Percentiles rank a stretch among this genome's conserved stretches.
Evolutionary conservation across 495 filamentous ascomycete species (phyloP).

Genomic region (Choiromyces venosus): DNA sequence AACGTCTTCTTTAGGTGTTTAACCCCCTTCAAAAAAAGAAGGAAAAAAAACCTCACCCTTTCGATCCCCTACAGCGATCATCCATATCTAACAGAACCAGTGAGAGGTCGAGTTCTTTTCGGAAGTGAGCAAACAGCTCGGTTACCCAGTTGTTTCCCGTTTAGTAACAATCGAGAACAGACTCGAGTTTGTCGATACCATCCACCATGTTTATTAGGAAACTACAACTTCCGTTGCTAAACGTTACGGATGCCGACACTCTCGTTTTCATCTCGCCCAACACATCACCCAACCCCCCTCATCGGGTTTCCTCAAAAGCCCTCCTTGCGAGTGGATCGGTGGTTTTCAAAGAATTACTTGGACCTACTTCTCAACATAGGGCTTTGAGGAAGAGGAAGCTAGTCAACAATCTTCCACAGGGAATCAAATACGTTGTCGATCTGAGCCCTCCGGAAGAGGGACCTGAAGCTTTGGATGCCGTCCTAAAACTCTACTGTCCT

Average conservation of each 20-base stretch:
- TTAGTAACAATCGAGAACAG: background rate
- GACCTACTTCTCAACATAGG: constrained; percentile 43
- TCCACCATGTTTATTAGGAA: background rate
- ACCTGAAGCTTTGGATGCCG: constrained; percentile 50
- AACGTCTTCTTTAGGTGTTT: background rate
- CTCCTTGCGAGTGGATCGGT: constrained; percentile 43
- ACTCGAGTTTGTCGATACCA: background rate
- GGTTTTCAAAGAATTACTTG: constrained; percentile 46
- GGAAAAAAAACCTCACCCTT: too few relatives aligned
- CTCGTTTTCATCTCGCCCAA: constrained; percentile 22
- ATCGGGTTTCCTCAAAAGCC: constrained; percentile 25
- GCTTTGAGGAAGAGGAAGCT: constrained; percentile 39
- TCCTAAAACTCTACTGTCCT: constrained; percentile 52
- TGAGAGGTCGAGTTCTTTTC: background rate
- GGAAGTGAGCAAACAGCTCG: background rate
- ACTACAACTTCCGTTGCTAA: constrained; percentile 18
- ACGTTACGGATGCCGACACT: constrained; percentile 28
- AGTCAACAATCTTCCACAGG: constrained; percentile 39
- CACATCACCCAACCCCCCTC: constrained; percentile 18
- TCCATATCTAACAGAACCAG: background rate
- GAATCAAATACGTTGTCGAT: constrained; percentile 53
- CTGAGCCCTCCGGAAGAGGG: constrained; percentile 52
- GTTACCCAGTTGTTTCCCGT: background rate
- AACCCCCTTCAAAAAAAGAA: background rate
- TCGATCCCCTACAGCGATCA: background rate